These are phyloP conservation scores for Crithidia brevicula DNA, from an alignment of 208 protist species.

Conservation along the genomic window DNA sequence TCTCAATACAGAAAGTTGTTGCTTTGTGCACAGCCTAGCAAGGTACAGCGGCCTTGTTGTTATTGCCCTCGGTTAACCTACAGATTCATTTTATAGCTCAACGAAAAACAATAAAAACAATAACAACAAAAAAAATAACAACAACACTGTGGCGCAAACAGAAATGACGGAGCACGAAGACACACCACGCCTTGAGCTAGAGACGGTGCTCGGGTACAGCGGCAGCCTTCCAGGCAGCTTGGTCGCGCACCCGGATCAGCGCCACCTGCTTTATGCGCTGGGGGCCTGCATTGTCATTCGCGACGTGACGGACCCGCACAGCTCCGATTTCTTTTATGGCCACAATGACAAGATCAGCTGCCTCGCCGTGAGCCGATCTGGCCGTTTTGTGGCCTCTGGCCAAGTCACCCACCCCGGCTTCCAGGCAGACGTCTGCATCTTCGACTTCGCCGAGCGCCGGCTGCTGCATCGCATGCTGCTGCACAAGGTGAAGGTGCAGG, in stretches of 20 bases:
- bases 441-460: slow-evolving; percentile 86
- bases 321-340: slow-evolving; percentile 92
- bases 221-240: slow-evolving; percentile 85
- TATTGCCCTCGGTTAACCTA: too few species aligned
- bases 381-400: slow-evolving; percentile 94
- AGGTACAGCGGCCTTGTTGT: too few species aligned
- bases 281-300: slow-evolving; percentile 94
- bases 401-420: slow-evolving; percentile 96
- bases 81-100: too few species aligned
- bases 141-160: background rate
- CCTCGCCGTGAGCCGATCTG: slow-evolving; percentile 88
- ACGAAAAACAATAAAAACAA: slow-evolving; percentile 6
- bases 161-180: slow-evolving; percentile 68
- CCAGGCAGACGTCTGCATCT: slow-evolving; percentile 94
- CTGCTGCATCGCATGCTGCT: slow-evolving; percentile 93
- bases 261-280: slow-evolving; percentile 93
- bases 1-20: too few species aligned
- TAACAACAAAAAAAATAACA: background rate
- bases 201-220: slow-evolving; percentile 87
- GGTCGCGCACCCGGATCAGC: slow-evolving; percentile 87
- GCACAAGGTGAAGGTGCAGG: slow-evolving; percentile 95
- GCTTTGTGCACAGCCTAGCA: too few species aligned
- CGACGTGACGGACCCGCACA: slow-evolving; percentile 69
- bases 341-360: slow-evolving; percentile 96
- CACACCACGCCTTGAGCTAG: slow-evolving; percentile 70